phyloP scores from a whole-genome alignment of 176 grass and related monocot species.

The Carex scoparia region DNA sequence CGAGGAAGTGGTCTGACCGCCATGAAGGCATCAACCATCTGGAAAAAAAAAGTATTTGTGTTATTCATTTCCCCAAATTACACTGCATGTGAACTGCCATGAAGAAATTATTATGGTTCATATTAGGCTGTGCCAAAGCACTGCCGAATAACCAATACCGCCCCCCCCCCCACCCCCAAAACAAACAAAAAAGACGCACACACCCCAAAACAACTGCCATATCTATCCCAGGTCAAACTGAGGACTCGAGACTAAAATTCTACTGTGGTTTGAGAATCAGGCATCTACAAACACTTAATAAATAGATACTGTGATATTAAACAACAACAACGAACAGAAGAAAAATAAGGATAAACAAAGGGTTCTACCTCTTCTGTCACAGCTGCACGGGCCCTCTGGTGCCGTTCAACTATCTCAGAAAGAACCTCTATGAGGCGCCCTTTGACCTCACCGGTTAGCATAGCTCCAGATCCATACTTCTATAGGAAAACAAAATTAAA shows the following conservation, averaged over 20 bases:
- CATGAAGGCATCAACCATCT: conserved; percentile 89
- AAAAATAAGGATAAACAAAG: not conserved
- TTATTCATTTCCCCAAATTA: conserved; percentile 13
- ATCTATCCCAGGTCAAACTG: not conserved
- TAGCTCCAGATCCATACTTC: conserved; percentile 71
- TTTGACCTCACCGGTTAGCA: conserved; percentile 91
- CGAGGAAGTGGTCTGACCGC: conserved; percentile 69
- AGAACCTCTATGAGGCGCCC: conserved; percentile 43
- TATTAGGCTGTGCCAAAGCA: not conserved
- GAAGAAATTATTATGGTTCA: not conserved
- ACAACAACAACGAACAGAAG: not conserved
- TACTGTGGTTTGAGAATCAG: not conserved
- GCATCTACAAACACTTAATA: not conserved
- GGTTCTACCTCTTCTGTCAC: conserved; percentile 68
- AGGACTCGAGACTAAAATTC: not conserved
- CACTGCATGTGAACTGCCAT: not conserved
- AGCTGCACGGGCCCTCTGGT: conserved; percentile 54
- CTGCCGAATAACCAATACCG: too few species aligned
- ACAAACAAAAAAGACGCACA: too few species aligned
- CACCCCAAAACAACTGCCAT: not conserved
- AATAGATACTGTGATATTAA: not conserved
- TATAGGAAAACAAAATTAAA: conserved; percentile 25
- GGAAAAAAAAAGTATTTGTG: not conserved
- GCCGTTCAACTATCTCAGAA: conserved; percentile 62
- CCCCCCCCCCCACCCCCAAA: not conserved